Percentiles rank a stretch among this genome's conserved stretches.
Evolutionary conservation across 139 green algal species (phyloP).

Genomic region (Coccomyxa sp.): DNA sequence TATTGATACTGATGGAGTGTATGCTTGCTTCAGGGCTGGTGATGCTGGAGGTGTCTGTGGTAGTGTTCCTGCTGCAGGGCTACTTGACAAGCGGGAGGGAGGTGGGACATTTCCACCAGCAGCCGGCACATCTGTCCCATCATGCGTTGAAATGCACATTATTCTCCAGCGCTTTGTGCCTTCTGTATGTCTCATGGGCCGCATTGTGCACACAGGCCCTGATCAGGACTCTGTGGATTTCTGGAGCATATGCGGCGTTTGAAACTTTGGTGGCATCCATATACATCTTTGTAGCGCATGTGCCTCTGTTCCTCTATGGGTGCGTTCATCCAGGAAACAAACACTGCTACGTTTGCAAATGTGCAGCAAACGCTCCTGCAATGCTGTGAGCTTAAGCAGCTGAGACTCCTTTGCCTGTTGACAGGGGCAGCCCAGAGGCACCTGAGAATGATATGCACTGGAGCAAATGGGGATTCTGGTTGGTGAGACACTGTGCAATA

Average conservation of each 20-base stretch:
- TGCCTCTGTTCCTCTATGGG: constrained; percentile 39
- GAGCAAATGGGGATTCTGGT: constrained; percentile 57
- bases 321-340: not conserved
- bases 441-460: constrained; percentile 28
- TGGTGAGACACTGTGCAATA: constrained; percentile 1
- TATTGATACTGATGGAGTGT: too few relatives aligned
- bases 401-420: not conserved
- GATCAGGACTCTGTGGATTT: constrained; percentile 29
- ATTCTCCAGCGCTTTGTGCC: too few relatives aligned
- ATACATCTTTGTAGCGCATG: constrained; percentile 34
- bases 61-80: constrained; percentile 51
- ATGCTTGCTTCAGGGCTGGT: constrained; percentile 4
- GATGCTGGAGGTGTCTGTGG: constrained; percentile 41
- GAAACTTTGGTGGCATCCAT: constrained; percentile 35
- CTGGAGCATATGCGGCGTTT: constrained; percentile 21
- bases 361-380: not conserved
- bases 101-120: not conserved
- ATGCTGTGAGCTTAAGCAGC: not conserved
- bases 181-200: not conserved
- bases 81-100: constrained; percentile 31
- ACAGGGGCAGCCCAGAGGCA: constrained; percentile 2
- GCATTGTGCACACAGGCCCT: constrained; percentile 30
- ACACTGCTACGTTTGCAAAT: too few relatives aligned
- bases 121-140: not conserved
- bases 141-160: too few relatives aligned